These are phyloP conservation scores for Coleophoma eucalyptorum DNA, from an alignment of 2,329 filamentous ascomycete genomes.

Conservation along the genomic window DNA sequence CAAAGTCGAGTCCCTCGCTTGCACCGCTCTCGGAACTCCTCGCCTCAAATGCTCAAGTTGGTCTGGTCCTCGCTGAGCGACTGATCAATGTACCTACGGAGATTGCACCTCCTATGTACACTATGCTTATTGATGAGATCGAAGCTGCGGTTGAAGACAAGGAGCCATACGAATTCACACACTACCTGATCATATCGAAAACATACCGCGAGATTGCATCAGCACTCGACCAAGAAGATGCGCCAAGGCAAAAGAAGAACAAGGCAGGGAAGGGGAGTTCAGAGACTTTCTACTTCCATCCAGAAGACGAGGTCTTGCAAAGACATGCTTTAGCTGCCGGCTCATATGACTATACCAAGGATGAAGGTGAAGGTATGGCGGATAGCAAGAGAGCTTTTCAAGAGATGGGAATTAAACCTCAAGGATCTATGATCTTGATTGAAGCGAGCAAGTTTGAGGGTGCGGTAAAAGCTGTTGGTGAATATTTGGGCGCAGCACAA, in stretches of 20 bases:
- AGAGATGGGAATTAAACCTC: slow-evolving; percentile 82
- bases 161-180: slow-evolving; percentile 88
- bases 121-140: slow-evolving; percentile 90
- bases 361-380: slow-evolving; percentile 70
- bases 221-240: slow-evolving; percentile 65
- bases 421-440: slow-evolving; percentile 82
- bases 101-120: slow-evolving; percentile 89
- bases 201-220: slow-evolving; percentile 89
- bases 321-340: slow-evolving; percentile 68
- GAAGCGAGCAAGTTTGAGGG: slow-evolving; percentile 72
- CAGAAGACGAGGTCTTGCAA: slow-evolving; percentile 88
- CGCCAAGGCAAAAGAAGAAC: slow-evolving; percentile 59
- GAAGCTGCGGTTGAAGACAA: slow-evolving; percentile 82
- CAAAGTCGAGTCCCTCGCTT: slow-evolving; percentile 48
- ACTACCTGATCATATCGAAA: slow-evolving; percentile 89
- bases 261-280: slow-evolving; percentile 59
- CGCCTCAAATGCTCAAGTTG: slow-evolving; percentile 58
- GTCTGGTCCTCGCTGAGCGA: slow-evolving; percentile 85
- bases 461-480: slow-evolving; percentile 71
- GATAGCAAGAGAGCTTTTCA: slow-evolving; percentile 95
- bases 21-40: slow-evolving; percentile 56
- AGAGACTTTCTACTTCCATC: slow-evolving; percentile 85
- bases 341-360: slow-evolving; percentile 74
- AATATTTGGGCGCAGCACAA: slow-evolving; percentile 62
- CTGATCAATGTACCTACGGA: slow-evolving; percentile 97